Conservation (phyloP, 1,284 basidiomycete genomes). For the Trametes pubescens region DNA sequence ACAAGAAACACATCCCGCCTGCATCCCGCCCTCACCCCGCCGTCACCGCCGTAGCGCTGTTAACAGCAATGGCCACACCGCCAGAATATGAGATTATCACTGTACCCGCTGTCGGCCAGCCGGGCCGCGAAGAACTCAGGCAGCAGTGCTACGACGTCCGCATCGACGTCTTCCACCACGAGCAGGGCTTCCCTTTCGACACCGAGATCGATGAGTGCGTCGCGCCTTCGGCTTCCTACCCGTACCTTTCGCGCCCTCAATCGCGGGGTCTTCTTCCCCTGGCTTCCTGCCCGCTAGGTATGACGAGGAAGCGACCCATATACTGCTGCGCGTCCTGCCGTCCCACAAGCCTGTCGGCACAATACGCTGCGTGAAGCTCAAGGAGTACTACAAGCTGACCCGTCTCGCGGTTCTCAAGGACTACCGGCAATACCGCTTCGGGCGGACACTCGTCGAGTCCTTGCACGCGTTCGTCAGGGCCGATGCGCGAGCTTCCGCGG, state of each 20-base stretch:
- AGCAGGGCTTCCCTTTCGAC: conserved; percentile 76
- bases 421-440: conserved; percentile 70
- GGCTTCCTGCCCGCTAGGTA: conserved; percentile 48
- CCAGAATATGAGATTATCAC: conserved; percentile 65
- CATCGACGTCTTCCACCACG: conserved; percentile 71
- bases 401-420: conserved; percentile 73
- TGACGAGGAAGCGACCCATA: conserved; percentile 70
- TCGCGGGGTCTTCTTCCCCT: conserved; percentile 12
- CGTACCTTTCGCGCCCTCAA: conserved; percentile 14
- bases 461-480: conserved; percentile 67
- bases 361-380: conserved; percentile 53
- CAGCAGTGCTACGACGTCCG: conserved; percentile 72
- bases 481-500: conserved; percentile 37
- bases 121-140: conserved; percentile 44
- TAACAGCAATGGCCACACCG: conserved; percentile 16
- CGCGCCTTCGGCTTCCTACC: conserved; percentile 21
- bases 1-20: conserved; percentile 9
- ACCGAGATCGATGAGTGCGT: conserved; percentile 76
- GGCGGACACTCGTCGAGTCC: conserved; percentile 65
- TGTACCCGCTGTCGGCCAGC: conserved; percentile 48
- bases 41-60: neutral
- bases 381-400: conserved; percentile 68
- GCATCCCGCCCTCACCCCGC: conserved; percentile 1
- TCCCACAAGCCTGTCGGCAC: conserved; percentile 72
- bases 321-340: conserved; percentile 70